Conservation (phyloP, 805 yeast genomes). For the Kluyveromyces dobzhanskii region DNA sequence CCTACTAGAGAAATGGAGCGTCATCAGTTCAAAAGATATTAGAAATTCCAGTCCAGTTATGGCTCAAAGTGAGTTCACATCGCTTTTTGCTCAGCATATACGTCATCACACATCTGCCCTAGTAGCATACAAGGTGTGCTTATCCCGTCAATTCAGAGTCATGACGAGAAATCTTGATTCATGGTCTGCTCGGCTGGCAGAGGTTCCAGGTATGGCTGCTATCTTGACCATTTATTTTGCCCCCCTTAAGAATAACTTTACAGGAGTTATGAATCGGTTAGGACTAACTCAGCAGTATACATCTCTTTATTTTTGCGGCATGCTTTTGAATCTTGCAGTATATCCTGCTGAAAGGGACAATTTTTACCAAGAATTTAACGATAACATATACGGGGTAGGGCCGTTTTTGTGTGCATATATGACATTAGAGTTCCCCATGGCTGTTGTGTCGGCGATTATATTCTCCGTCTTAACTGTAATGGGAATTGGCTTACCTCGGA, state of each 20-base stretch:
- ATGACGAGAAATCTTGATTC: conserved; percentile 48
- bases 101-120: conserved; percentile 14
- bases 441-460: conserved; percentile 9
- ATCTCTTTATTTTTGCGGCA: conserved; percentile 69
- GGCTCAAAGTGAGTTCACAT: conserved; percentile 10
- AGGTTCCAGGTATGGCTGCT: conserved; percentile 54
- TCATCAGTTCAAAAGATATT: not conserved
- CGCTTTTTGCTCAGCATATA: conserved; percentile 15
- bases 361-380: conserved; percentile 72
- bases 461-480: conserved; percentile 37
- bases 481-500: conserved; percentile 64
- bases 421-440: conserved; percentile 26
- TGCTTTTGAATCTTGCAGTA: conserved; percentile 67
- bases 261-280: conserved; percentile 56
- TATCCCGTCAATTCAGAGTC: conserved; percentile 29
- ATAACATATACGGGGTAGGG: conserved; percentile 55
- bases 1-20: conserved; percentile 34
- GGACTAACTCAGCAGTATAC: conserved; percentile 71
- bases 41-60: conserved; percentile 6
- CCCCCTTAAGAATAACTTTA: conserved; percentile 38
- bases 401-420: conserved; percentile 45
- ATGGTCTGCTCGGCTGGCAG: conserved; percentile 54
- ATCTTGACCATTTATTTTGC: conserved; percentile 62
- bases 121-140: conserved; percentile 33
- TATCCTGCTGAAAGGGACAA: conserved; percentile 68